These are phyloP conservation scores for Picea glauca DNA, from an alignment of 75 land plant genomes.

Conservation along the genomic window DNA sequence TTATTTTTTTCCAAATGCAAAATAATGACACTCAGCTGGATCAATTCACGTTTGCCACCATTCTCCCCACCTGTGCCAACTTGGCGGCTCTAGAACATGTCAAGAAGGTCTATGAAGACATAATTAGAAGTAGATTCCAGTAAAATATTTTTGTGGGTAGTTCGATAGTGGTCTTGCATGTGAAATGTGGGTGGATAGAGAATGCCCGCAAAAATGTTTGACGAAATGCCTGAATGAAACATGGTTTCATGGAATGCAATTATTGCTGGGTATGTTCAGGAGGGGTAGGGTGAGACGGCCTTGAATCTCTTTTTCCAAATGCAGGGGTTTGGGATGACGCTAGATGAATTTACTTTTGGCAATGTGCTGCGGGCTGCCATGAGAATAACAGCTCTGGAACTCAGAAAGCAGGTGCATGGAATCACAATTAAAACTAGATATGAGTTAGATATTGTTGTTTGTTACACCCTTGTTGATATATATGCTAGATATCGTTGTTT, in stretches of 20 bases:
- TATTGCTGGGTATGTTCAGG: conserved; percentile 36
- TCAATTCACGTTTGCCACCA: too few species aligned
- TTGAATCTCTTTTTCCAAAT: conserved; percentile 32
- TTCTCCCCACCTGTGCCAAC: too few species aligned
- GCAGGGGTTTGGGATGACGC: conserved; percentile 26
- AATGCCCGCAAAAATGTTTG: conserved; percentile 31
- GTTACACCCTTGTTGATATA: conserved; percentile 40
- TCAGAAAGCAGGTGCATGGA: conserved; percentile 35
- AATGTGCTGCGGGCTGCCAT: conserved; percentile 42
- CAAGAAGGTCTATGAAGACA: too few species aligned
- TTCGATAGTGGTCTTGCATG: too few species aligned
- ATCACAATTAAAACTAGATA: conserved; percentile 23
- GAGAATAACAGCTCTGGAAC: conserved; percentile 5
- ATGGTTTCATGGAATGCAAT: too few species aligned
- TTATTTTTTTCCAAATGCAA: too few species aligned
- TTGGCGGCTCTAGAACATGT: too few species aligned
- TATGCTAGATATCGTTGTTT: conserved; percentile 39
- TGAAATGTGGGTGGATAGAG: conserved; percentile 24
- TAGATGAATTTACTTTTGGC: conserved; percentile 32
- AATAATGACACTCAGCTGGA: too few species aligned
- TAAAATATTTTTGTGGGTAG: too few species aligned
- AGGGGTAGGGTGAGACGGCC: conserved; percentile 18
- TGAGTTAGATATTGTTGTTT: conserved; percentile 35
- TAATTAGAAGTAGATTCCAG: too few species aligned
- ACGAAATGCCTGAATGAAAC: conserved; percentile 4